These are phyloP conservation scores for Microthlaspi erraticum DNA, from an alignment of 345 rosid species.

Conservation along the genomic window DNA sequence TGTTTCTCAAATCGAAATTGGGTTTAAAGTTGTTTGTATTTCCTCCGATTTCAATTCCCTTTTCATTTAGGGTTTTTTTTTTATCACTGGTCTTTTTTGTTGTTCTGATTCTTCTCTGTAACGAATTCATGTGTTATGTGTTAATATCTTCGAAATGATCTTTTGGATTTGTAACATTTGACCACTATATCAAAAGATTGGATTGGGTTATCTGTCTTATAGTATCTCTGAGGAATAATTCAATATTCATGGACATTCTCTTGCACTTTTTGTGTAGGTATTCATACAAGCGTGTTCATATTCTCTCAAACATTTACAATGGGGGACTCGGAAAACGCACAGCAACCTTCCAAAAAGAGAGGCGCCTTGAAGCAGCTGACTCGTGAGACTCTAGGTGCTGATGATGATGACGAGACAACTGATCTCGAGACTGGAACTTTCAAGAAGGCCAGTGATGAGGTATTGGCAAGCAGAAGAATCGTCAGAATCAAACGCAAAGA, in stretches of 20 bases:
- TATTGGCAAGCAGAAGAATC: slow-evolving; percentile 79
- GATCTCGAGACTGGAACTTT: slow-evolving; percentile 80
- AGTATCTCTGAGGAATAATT: not conserved
- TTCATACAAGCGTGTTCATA: slow-evolving; percentile 1
- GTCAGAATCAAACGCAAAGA: slow-evolving; percentile 75
- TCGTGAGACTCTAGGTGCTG: slow-evolving; percentile 80
- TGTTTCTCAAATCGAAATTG: not conserved
- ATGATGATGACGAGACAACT: slow-evolving; percentile 73
- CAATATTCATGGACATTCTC: not conserved
- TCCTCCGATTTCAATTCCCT: not conserved
- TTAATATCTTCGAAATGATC: not conserved
- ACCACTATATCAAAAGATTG: not conserved
- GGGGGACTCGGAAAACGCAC: slow-evolving; percentile 81
- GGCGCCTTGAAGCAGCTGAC: slow-evolving; percentile 89
- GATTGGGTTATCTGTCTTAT: not conserved
- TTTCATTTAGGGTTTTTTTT: slow-evolving; percentile 3
- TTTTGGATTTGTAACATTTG: not conserved
- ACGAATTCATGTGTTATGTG: not conserved
- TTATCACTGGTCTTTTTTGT: not conserved
- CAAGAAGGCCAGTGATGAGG: slow-evolving; percentile 90
- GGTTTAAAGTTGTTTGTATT: not conserved
- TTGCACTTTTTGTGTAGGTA: slow-evolving; percentile 14
- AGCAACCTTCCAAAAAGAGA: slow-evolving; percentile 94
- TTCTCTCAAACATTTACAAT: slow-evolving; percentile 36
- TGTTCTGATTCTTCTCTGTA: slow-evolving; percentile 8